Evolutionary conservation across 305 asterid genomes (phyloP), one percentile per base, ranked within the genome.

Genomic region (Fraxinus greggii): DNA sequence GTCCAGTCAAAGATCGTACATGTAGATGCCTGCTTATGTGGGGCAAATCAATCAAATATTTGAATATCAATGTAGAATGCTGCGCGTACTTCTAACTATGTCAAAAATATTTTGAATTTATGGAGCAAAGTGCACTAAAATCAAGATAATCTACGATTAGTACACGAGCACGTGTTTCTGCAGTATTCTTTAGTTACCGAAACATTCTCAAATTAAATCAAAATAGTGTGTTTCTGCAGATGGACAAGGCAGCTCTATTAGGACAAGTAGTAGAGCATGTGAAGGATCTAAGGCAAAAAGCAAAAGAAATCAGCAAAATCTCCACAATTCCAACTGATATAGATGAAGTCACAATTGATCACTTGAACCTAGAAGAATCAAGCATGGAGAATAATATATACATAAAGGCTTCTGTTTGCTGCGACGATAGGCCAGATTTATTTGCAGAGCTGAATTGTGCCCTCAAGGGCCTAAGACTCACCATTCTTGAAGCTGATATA

Each of bases 351-450:
- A 86, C 72, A 1, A 82, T 94, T 75, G 92, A 89, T 56, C 65
- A 75, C 75, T 51, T 80, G 1, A 70, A 84, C 12, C 84, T 76
- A 12, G 86, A 83, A 8, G 74, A 61, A 7, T 73, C 70, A 19
- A 75, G 69, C 76, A 72, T 2, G 76, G 76, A 72, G 48, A 35
- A 78, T 0, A 28, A 76, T 17, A 78, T 84, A 17, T 80, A 85
- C 86, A 81, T 96, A 4, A 90, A 86, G 83, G 98, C 90, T 15
- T 87, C 94, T 0, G 67, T 96, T 4, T 91, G 98, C 85, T 93
- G 98, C 83, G 97, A 93, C 0, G 98, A 94, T 76, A 84, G 98
- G 78, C 93, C 95, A 0, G 97, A 93, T 3, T 13, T 96, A 10
- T 91, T 92, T 67, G 83, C 92, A 0, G 98, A 96, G 86, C 83